Base-by-base conservation (phyloP, 148 eudicot species). In the Vaccinium vitisidaea region DNA sequence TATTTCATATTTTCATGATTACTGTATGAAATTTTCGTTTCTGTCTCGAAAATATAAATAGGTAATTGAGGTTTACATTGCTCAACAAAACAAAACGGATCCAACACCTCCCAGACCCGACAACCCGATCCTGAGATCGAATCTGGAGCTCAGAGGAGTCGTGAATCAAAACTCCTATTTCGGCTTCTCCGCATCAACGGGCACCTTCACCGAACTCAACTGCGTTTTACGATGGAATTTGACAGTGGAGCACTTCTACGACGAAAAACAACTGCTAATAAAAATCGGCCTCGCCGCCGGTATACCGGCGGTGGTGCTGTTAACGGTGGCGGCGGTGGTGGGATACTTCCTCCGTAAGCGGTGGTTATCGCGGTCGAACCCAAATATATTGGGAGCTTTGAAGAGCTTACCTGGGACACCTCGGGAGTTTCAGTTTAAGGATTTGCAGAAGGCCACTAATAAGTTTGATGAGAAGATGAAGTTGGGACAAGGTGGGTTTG, bases 401-500 rank as follows among this genome's bases (percentile, higher is more conserved):
- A 92, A 82, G 80, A 91, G 91, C 67, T 84, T 96, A 48, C 99
- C 99, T 9, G 99, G 97, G 55, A 92, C 81, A 27, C 97, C 99
- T 0, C 87, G 91, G 84, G 99, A 96, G 88, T 94, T 87, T n/a
- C 79, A 85, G 21, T 94, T 90, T 43, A 93, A 74, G 86, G 99
- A 94, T 1, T 73, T 96, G 90, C 91, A 85, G 67, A 94, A 88
- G 65, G 99, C 98, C 8, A 96, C 99, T 0, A 85, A 80, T 55
- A 90, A 90, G 43, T 94, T 96, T 39, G 95, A 96, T 9, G 94
- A 89, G 74, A 94, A 87, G 90, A 87, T 85, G 70, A 93, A 91
- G 83, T 83, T 96, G 15, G 99, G 99, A 1, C 90, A 93, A 79
- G 99, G 99, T 5, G 99, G 97, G 1, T 96, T 82, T 73, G 99